Conservation (phyloP, 306 rosid species). For the Quercus rubra region DNA sequence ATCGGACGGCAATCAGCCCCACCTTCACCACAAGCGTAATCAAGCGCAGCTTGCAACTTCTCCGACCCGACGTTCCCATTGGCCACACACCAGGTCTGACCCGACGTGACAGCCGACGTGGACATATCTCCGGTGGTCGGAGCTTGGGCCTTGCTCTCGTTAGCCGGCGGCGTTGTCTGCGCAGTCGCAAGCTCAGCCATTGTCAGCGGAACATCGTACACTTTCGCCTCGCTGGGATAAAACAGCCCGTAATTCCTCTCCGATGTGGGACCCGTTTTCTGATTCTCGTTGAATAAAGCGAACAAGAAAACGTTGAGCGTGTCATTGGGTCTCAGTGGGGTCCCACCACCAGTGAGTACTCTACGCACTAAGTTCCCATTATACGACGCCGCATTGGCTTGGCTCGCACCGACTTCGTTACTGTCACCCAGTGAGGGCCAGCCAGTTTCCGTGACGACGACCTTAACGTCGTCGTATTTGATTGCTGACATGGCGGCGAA, state of each 20-base stretch:
- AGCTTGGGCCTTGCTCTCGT: slow-evolving; percentile 38
- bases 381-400: slow-evolving; percentile 71
- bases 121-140: slow-evolving; percentile 19
- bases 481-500: slow-evolving; percentile 70
- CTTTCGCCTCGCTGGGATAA: slow-evolving; percentile 55
- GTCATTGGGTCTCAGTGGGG: slow-evolving; percentile 50
- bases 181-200: neutral
- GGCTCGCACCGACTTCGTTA: slow-evolving; percentile 55
- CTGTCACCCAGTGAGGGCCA: slow-evolving; percentile 84
- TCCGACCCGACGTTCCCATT: slow-evolving; percentile 30
- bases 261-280: slow-evolving; percentile 72
- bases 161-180: neutral
- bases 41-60: slow-evolving; percentile 54
- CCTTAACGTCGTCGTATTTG: slow-evolving; percentile 47
- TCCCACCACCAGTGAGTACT: slow-evolving; percentile 54
- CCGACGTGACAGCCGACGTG: neutral
- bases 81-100: slow-evolving; percentile 83
- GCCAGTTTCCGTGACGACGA: slow-evolving; percentile 66
- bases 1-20: slow-evolving; percentile 85
- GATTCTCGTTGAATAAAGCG: slow-evolving; percentile 74
- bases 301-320: slow-evolving; percentile 52
- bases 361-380: slow-evolving; percentile 66
- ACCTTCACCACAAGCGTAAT: slow-evolving; percentile 82
- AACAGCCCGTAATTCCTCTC: slow-evolving; percentile 81
- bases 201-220: slow-evolving; percentile 54